A percentile compares a stretch with the other conserved stretches of the same genome.
phyloP scores from a whole-genome alignment of 1,284 basidiomycete genomes.

The Ganoderma resinaceum region DNA sequence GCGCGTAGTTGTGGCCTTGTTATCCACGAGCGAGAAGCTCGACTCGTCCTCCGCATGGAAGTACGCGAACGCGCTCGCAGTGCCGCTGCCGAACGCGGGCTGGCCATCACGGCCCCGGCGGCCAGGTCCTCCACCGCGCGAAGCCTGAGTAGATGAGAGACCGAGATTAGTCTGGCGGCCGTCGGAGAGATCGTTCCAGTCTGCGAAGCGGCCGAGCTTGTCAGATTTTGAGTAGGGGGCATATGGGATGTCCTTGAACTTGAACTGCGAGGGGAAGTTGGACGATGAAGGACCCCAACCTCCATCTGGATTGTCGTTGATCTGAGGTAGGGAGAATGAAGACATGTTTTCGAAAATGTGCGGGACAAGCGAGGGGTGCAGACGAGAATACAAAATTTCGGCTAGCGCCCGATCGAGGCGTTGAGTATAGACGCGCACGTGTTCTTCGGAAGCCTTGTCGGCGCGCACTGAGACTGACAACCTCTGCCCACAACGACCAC shows the following conservation, averaged over 20 bases:
- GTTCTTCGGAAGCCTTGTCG: conserved; percentile 12
- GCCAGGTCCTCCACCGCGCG: conserved; percentile 53
- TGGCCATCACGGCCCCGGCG: conserved; percentile 70
- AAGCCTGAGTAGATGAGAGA: conserved; percentile 52
- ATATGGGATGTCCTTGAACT: conserved; percentile 93
- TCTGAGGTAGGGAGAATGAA: conserved; percentile 79
- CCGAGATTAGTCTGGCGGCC: conserved; percentile 65
- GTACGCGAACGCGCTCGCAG: conserved; percentile 95
- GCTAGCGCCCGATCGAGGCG: conserved; percentile 10
- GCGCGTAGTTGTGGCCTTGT: conserved; percentile 71
- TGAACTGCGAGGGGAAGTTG: conserved; percentile 79
- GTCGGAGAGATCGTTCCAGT: conserved; percentile 91
- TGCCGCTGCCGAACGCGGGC: conserved; percentile 82
- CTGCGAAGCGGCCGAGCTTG: conserved; percentile 96
- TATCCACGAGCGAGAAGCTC: conserved; percentile 97
- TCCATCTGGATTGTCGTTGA: conserved; percentile 83
- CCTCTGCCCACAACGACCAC: conserved; percentile 17
- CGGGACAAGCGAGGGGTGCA: conserved; percentile 4
- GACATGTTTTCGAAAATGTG: conserved; percentile 51
- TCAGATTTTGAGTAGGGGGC: conserved; percentile 98
- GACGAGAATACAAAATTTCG: conserved; percentile 37
- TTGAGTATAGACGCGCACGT: conserved; percentile 29
- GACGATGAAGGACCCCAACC: conserved; percentile 84
- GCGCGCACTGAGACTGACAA: conserved; percentile 3
- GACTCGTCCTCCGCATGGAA: conserved; percentile 99